Conservation (phyloP, 495 filamentous ascomycete genomes). For the Xylaria palmicola region DNA sequence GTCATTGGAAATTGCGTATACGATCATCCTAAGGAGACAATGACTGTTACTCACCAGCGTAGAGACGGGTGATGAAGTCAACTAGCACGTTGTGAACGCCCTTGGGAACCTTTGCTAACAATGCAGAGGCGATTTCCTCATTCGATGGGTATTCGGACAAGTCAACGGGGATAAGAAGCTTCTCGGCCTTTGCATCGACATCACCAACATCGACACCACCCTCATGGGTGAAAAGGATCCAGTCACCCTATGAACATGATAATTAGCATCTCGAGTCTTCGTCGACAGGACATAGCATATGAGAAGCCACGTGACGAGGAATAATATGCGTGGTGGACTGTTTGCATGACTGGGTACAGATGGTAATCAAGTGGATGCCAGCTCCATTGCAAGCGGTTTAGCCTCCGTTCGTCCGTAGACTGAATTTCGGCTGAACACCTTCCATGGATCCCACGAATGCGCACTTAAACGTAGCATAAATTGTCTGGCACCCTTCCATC, state of each 20-base stretch:
- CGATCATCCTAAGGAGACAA: background rate
- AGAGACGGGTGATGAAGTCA: constrained; percentile 83
- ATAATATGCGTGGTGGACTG: constrained; percentile 14
- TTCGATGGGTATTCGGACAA: constrained; percentile 94
- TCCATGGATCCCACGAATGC: background rate
- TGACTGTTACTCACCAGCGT: constrained; percentile 16
- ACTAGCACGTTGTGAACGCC: constrained; percentile 96
- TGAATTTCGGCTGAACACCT: constrained; percentile 25
- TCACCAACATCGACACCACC: constrained; percentile 99
- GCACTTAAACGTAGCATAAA: constrained; percentile 7
- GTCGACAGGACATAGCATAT: constrained; percentile 6
- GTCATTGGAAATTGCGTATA: background rate
- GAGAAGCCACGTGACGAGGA: constrained; percentile 16
- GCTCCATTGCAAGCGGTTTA: constrained; percentile 43
- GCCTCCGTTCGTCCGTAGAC: constrained; percentile 57
- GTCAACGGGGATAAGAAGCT: constrained; percentile 95
- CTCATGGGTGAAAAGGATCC: constrained; percentile 99
- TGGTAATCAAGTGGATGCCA: constrained; percentile 28
- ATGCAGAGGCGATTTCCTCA: constrained; percentile 77
- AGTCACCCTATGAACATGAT: constrained; percentile 74
- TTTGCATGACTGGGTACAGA: constrained; percentile 21
- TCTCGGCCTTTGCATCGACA: constrained; percentile 98
- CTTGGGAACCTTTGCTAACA: constrained; percentile 90
- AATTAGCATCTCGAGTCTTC: constrained; percentile 30
- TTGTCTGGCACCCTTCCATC: background rate